Evolutionary conservation across 306 rosid species (phyloP), one percentile per base, ranked within the genome.

Genomic region (Dalbergia cultrata): DNA sequence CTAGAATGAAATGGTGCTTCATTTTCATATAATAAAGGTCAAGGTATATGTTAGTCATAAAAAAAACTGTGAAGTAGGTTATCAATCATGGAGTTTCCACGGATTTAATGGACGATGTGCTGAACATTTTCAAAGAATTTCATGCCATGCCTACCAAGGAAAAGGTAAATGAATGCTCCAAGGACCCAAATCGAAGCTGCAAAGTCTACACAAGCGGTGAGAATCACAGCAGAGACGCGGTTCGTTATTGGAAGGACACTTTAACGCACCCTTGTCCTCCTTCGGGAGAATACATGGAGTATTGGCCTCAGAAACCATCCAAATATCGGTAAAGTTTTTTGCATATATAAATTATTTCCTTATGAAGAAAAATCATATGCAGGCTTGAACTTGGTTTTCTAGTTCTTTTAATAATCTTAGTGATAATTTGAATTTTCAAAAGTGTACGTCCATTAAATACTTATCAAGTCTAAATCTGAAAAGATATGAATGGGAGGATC

Each of bases 281-380:
- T 54, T 75, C 85, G 0, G 89, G 82, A 26, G 83, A 88, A 10
- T 72, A 66, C 71, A 17, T 76, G 13, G 74, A 87, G 8, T 88
- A 73, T 86, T 93, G 97, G 98, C 98, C 98, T n/a, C 16, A 86
- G 8, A 90, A 93, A 52, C 98, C 98, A 14, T 10, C 52, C 1
- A 69, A 37, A 47, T 93, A 89, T 53, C 77, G 93, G 94, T 88
- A 85, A 21, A 7, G 2, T 19, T 52, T 13, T 13, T 13, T 9
- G 1, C 11, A 47, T 26, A 26, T 26, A 26, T 26, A 2, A 26
- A 3, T 26, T 26, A 26, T 26, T 26, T 26, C 31, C 31, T 26
- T 26, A 1, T 26, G 31, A 1, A 26, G 31, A 26, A 26, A 26
- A 26, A 26, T 37, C 41, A 37, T 37, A 37, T 37, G 41, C 41